Base-by-base conservation (phyloP, 1,284 basidiomycete genomes). In the Puccinia sorghi region DNA sequence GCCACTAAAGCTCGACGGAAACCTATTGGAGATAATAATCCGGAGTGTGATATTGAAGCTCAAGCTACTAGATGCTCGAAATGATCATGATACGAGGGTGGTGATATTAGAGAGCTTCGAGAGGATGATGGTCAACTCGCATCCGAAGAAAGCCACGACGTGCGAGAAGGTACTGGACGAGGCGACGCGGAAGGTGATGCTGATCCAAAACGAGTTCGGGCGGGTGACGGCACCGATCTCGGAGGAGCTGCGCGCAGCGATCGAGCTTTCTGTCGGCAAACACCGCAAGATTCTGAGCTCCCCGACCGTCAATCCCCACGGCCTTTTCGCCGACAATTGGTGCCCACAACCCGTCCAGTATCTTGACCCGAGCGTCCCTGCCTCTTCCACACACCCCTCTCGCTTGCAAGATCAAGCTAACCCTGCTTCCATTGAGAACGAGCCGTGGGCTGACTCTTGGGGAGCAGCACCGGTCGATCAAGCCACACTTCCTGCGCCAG, bases 1-100 rank as follows among this genome's bases (percentile, higher is more conserved):
- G 43, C 20, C 39, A 12, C 32, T 66, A 1, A 66, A 66, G 43
- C 43, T 66, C 9, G 63, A 66, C 43, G 20, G 43, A 1, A 66
- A 66, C 20, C 43, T 66, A 20, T 8, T 66, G 9, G 63, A 66
- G 43, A 66, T 66, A 17, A 66, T 66, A 13, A 22, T 66, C 8
- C 39, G 63, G 5, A 66, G 27, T 43, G 39, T 46, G 22, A 43
- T 66, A 22, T 5, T 66, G 12, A 48, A 43, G 43, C 43, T 66
- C 2, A 66, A 66, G 43, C n/a, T 66, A 22, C 39, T 43, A 5
- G 15, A 46, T 43, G 13, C 39, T 3, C 43, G 43, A 13, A 46
- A 46, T 43, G 11, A 4, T 0, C 63, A 66, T 12, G 11, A n/a
- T 22, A 20, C 43, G 12, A 66, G 22, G 12, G 22, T 66, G 12